Conservation (phyloP, 371 early-diverging fungal species). For the Dipsacomyces acuminosporus region DNA sequence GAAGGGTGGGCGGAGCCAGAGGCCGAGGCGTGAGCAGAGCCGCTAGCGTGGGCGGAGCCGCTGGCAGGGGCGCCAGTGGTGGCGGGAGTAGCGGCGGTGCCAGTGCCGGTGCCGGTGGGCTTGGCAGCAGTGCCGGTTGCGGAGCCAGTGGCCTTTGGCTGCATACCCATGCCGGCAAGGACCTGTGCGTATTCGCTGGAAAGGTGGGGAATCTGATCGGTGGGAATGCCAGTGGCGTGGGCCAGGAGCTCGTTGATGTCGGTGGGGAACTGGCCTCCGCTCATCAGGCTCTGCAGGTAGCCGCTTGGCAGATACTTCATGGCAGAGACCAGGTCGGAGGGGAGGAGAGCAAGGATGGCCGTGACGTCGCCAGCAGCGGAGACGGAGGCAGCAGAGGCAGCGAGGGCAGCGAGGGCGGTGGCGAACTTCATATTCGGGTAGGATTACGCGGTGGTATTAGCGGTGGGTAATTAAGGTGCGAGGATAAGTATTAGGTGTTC, state of each 20-base stretch:
- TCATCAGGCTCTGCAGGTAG: slow-evolving; percentile 21
- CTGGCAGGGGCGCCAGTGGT: neutral
- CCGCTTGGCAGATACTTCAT: slow-evolving; percentile 19
- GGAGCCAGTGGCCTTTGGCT: slow-evolving; percentile 13
- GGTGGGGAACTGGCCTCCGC: slow-evolving; percentile 28
- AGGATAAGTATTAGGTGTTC: too few species aligned
- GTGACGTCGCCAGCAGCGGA: slow-evolving; percentile 12
- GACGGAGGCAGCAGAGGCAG: slow-evolving; percentile 9
- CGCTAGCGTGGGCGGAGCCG: neutral
- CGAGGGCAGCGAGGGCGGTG: slow-evolving; percentile 16
- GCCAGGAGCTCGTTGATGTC: slow-evolving; percentile 17
- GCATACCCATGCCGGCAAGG: slow-evolving; percentile 16
- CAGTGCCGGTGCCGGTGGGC: neutral
- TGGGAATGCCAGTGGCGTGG: slow-evolving; percentile 22
- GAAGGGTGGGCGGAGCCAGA: neutral
- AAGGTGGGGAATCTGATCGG: slow-evolving; percentile 6
- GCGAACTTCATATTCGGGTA: slow-evolving; percentile 26
- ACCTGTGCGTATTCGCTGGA: slow-evolving; percentile 31
- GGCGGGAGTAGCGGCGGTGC: neutral
- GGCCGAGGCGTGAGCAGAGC: neutral
- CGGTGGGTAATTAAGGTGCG: too few species aligned
- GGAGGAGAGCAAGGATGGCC: slow-evolving; percentile 24
- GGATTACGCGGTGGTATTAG: too few species aligned
- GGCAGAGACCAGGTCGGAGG: slow-evolving; percentile 13
- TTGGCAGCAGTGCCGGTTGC: neutral